Evolutionary conservation across 192 early-diverging fungal species (phyloP), one percentile per base, ranked within the genome.

Genomic region (Podila epigama): DNA sequence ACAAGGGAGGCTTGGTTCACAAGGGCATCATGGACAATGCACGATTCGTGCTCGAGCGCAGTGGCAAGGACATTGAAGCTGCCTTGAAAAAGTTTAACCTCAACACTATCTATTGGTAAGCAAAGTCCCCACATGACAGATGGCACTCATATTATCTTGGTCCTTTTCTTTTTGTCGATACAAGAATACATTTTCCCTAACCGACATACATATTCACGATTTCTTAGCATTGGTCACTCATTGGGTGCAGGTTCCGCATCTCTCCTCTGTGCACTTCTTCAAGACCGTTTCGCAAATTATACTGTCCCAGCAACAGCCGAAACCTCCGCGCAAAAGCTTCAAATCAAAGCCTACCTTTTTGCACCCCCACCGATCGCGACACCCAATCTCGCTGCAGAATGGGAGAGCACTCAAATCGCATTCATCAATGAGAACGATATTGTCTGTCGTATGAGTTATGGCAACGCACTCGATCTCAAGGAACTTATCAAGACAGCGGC

Each of bases 361-460:
- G 80, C 80, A 3, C 70, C 73, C 12, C 68, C 69, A 40, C 80
- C 80, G 3, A 68, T 75, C 34, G 70, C 68, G n/a, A 71, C 80
- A 2, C 54, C 70, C 0, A 77, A 82, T 29, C 48, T 82, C 28
- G 80, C 80, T 11, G 59, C 60, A 1, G 39, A 82, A 51, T 66
- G 68, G 63, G 64, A 72, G 25, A 50, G 68, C 4, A 68, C 75
- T 42, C 64, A 78, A 52, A 82, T 75, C 36, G 41, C 69, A 4
- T 82, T 82, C 55, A 64, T 82, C 35, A 82, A 82, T 29, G 80
- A 82, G 54, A 82, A 70, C 54, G 80, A 82, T 37, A 67, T 82
- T 55, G 75, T 82, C 15, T 64, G 68, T 51, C 42, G 80, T 13
- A 28, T 82, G 15, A 71, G 69, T 37, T 82, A 82, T 27, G 80